A percentile compares a stretch with the other conserved stretches of the same genome.
These are phyloP conservation scores for Sphagnum tenellum DNA, from an alignment of 225 moss, liverwort and hornwort genomes.

Conservation along the genomic window DNA sequence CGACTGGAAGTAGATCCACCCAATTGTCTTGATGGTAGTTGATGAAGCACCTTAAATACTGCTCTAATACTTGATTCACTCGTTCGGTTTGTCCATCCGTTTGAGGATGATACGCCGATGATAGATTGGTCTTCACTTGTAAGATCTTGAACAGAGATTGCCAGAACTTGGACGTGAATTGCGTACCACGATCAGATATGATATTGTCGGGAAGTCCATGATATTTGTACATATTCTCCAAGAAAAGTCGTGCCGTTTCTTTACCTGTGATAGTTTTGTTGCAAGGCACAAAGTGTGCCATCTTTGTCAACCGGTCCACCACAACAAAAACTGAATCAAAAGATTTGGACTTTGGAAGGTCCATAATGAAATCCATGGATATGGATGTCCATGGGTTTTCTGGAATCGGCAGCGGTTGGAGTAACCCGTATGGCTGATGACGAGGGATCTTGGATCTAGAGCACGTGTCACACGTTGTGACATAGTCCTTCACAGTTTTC, in stretches of 20 bases:
- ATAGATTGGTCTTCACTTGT: background rate
- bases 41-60: background rate
- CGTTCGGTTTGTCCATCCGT: slow-evolving; percentile 6
- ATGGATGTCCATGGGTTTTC: background rate
- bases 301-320: slow-evolving; percentile 3
- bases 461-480: background rate
- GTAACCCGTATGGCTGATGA: background rate
- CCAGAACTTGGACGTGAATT: slow-evolving; percentile 6
- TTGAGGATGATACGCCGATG: slow-evolving; percentile 4
- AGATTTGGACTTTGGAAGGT: background rate
- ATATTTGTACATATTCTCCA: slow-evolving; percentile 1
- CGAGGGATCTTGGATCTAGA: background rate
- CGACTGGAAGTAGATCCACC: slow-evolving; percentile 2
- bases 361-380: slow-evolving; percentile 2
- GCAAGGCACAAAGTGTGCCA: slow-evolving; percentile 1
- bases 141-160: background rate
- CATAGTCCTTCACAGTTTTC: background rate
- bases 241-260: slow-evolving; percentile 2
- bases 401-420: background rate
- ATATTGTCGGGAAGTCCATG: slow-evolving; percentile 6
- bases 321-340: slow-evolving; percentile 5
- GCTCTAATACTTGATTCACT: slow-evolving; percentile 7
- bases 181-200: slow-evolving; percentile 1
- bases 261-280: background rate
- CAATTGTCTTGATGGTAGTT: slow-evolving; percentile 7